phyloP scores from a whole-genome alignment of 306 rosid genomes.

The Casuarina cunninghamiana region DNA sequence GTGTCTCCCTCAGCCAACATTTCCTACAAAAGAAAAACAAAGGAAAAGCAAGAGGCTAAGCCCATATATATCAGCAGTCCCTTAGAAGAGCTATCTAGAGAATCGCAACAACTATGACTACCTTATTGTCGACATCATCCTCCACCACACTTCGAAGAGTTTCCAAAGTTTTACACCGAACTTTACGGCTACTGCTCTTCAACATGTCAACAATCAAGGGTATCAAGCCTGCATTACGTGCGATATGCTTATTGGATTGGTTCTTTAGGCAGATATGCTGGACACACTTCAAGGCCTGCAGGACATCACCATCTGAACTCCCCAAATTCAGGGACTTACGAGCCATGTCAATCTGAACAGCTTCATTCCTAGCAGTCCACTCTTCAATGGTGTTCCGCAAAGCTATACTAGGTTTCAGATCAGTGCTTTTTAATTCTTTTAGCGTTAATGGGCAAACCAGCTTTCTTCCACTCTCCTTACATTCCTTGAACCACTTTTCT shows the following conservation, averaged over 20 bases:
- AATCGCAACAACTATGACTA: constrained; percentile 42
- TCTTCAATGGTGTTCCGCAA: constrained; percentile 97
- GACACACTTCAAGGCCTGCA: constrained; percentile 69
- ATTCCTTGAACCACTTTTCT: constrained; percentile 96
- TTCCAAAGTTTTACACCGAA: constrained; percentile 82
- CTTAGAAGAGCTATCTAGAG: constrained; percentile 11
- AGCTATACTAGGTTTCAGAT: constrained; percentile 92
- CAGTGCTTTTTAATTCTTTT: constrained; percentile 59
- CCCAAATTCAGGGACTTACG: constrained; percentile 66
- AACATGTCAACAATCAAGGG: constrained; percentile 88
- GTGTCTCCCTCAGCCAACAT: constrained; percentile 88
- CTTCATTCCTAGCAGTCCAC: constrained; percentile 96
- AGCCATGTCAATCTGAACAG: constrained; percentile 93
- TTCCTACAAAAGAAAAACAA: constrained; percentile 48
- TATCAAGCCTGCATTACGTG: constrained; percentile 74
- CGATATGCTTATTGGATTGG: constrained; percentile 58
- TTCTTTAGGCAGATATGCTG: constrained; percentile 70
- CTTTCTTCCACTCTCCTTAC: constrained; percentile 80
- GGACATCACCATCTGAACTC: constrained; percentile 68
- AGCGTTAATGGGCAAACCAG: constrained; percentile 78
- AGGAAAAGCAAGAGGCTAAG: constrained; percentile 35
- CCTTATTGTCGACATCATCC: constrained; percentile 89
- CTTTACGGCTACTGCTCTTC: constrained; percentile 76
- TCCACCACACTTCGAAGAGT: constrained; percentile 76
- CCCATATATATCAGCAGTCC: constrained; percentile 17